Conservation (phyloP, 495 filamentous ascomycete genomes). For the Podospora didyma region DNA sequence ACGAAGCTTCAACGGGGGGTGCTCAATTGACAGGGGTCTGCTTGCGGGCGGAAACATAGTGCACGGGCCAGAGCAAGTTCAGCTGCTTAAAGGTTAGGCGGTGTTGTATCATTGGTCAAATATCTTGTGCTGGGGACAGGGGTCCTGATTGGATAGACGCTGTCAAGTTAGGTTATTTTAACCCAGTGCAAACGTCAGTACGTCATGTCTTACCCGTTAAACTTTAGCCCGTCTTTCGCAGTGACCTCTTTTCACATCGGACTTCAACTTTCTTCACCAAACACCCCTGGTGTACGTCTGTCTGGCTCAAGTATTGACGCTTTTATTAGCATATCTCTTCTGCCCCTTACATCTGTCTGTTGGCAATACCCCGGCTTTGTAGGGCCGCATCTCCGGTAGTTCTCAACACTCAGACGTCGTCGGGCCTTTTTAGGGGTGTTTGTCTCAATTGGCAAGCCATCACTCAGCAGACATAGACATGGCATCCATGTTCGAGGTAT, state of each 20-base stretch:
- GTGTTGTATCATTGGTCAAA: neutral
- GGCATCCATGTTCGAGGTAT: slow-evolving; percentile 28
- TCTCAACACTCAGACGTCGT: neutral
- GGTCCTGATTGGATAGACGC: neutral
- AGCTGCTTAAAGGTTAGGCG: neutral
- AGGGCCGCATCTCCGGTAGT: too few relatives aligned
- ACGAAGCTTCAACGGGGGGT: slow-evolving; percentile 11
- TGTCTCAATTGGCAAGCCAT: slow-evolving; percentile 6
- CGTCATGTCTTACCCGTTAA: too few relatives aligned
- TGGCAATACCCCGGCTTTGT: neutral
- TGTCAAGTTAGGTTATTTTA: too few relatives aligned
- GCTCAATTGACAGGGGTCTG: neutral
- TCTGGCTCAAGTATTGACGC: neutral
- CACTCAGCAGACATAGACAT: slow-evolving; percentile 12
- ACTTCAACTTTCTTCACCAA: neutral
- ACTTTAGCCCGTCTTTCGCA: neutral
- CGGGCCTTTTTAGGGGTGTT: neutral
- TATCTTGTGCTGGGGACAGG: neutral
- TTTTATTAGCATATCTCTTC: neutral
- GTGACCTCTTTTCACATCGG: neutral
- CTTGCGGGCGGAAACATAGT: neutral
- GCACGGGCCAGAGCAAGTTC: neutral
- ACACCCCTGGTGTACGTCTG: neutral
- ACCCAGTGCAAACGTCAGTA: too few relatives aligned
- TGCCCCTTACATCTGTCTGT: neutral